phyloP scores from a whole-genome alignment of 179 eudicot genomes.

The Dionaea muscipula region DNA sequence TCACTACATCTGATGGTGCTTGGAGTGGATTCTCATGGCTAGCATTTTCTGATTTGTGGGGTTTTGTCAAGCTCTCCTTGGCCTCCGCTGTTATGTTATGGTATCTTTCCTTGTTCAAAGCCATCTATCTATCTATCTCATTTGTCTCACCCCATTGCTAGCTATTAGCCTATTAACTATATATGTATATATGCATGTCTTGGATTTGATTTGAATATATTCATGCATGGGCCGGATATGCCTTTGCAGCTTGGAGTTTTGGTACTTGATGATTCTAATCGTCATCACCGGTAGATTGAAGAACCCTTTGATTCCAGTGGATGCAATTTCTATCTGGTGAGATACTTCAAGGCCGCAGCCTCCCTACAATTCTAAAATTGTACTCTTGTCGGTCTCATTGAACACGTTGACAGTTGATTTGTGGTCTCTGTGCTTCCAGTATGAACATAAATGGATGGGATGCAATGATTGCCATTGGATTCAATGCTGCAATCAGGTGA shows the following conservation, averaged over 20 bases:
- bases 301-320: conserved; percentile 33
- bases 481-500: conserved; percentile 46
- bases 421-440: conserved; percentile 14
- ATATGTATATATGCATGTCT: too few species aligned
- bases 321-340: conserved; percentile 43
- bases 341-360: not conserved
- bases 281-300: too few species aligned
- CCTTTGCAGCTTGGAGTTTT: conserved; percentile 33
- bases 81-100: conserved; percentile 88
- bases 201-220: not conserved
- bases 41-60: conserved; percentile 62
- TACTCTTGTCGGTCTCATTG: not conserved
- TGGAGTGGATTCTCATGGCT: conserved; percentile 76
- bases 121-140: not conserved
- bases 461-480: conserved; percentile 38
- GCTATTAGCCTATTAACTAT: not conserved
- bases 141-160: not conserved
- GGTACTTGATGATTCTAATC: too few species aligned
- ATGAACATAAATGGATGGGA: conserved; percentile 40
- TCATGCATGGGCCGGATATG: not conserved
- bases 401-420: not conserved
- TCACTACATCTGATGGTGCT: conserved; percentile 62
- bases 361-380: too few species aligned
- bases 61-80: conserved; percentile 59
- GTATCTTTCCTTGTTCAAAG: conserved; percentile 15